Evolutionary conservation across 192 early-diverging fungal species (phyloP).

Genomic region (Mortierella claussenii): DNA sequence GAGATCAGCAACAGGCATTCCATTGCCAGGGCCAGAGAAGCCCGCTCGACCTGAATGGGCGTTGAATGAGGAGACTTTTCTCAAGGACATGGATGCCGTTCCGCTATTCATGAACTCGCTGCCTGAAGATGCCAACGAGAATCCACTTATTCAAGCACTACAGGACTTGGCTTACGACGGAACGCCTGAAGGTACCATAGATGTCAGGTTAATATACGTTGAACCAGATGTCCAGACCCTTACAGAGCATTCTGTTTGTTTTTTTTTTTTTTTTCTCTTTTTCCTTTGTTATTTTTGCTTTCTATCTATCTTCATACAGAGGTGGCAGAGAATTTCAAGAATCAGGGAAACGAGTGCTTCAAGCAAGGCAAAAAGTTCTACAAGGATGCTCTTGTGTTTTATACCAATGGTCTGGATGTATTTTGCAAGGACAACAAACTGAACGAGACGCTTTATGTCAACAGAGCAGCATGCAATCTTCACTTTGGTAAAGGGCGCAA

Average conservation of each 20-base stretch:
- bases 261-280: not conserved
- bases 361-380: constrained; percentile 72
- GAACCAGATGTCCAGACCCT: too few relatives aligned
- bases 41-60: constrained; percentile 46
- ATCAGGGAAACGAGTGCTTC: constrained; percentile 95
- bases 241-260: too few relatives aligned
- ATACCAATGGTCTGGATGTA: constrained; percentile 86
- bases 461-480: constrained; percentile 93
- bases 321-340: constrained; percentile 93
- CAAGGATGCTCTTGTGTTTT: constrained; percentile 83
- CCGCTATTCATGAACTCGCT: constrained; percentile 95
- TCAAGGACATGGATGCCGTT: constrained; percentile 73
- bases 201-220: not conserved
- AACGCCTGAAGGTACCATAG: constrained; percentile 81
- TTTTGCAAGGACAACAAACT: constrained; percentile 78
- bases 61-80: constrained; percentile 62
- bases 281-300: not conserved
- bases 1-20: constrained; percentile 42
- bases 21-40: constrained; percentile 51
- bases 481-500: constrained; percentile 78
- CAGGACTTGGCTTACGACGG: constrained; percentile 91
- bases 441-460: constrained; percentile 83
- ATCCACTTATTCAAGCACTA: constrained; percentile 81
- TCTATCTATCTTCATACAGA: constrained; percentile 27
- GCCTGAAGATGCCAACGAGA: constrained; percentile 74